Evolutionary conservation across 148 eudicot genomes (phyloP), one percentile per base, ranked within the genome.

Genomic region (Chenopodium berlandieri): DNA sequence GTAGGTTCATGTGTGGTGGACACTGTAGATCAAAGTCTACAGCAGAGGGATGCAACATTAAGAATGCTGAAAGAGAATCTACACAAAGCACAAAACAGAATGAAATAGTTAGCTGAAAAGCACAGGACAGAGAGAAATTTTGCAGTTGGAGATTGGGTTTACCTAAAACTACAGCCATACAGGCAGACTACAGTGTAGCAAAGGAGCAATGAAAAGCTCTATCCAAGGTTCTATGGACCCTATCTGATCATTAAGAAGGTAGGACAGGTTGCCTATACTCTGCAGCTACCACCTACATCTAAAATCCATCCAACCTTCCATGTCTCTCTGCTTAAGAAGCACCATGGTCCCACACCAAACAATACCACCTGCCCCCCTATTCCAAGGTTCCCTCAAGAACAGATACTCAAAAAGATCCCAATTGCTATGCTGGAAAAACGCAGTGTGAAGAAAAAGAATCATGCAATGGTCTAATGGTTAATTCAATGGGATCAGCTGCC

Each of bases 261-360:
- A 0, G 79, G 79, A 6, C 17, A 11, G 7, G 69, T 62, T 0
- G 81, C 81, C n/a, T 79, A 79, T 13, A 79, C 27, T 16, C 5
- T 79, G 12, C 34, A 47, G 8, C 75, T 79, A 1, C 81, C 66
- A 1, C 7, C 44, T 5, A 19, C 13, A 0, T 23, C 75, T 0
- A 19, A 13, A 16, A 19, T 79, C 1, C 81, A 78, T 20, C 74
- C 73, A 0, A 22, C 40, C 0, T 48, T 79, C 16, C 75, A 68
- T 70, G 63, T 79, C 12, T 68, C 75, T 25, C 65, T 37, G 3
- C 17, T 69, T 1, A 79, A 69, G 25, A 16, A 7, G 10, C 47
- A 68, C 34, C 14, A 20, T 27, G 81, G 81, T 0, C 22, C 6
- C 22, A 7, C 37, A 2, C 54, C 80, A 7, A 3, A 5, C 3